Evolutionary conservation across 768 basidiomycete genomes (phyloP).

Genomic region (Brasilioporus rufonigricans): DNA sequence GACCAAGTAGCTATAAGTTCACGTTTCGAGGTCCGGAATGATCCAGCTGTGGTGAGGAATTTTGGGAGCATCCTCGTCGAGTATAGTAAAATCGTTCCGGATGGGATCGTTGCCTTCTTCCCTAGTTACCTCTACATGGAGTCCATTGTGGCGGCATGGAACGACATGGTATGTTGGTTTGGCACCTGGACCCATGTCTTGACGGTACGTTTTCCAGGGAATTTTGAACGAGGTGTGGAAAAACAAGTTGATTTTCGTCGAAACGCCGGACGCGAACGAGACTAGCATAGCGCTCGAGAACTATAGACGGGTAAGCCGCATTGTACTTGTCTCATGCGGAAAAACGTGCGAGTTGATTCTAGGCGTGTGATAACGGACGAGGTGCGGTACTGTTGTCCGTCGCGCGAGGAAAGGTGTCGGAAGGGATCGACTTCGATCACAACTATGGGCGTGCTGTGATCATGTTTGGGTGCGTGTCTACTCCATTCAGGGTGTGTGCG

Average conservation of each 20-base stretch:
- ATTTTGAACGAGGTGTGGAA: slow-evolving; percentile 99
- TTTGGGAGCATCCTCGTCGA: slow-evolving; percentile 98
- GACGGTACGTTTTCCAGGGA: slow-evolving; percentile 52
- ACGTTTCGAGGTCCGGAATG: slow-evolving; percentile 97
- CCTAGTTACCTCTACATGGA: slow-evolving; percentile 99
- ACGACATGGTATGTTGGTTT: slow-evolving; percentile 84
- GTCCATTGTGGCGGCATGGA: slow-evolving; percentile 99
- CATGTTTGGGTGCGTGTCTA: slow-evolving; percentile 85
- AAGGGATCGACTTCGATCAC: slow-evolving; percentile 99
- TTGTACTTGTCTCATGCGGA: background rate
- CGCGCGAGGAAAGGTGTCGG: slow-evolving; percentile 97
- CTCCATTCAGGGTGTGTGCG: background rate
- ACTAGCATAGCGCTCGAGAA: slow-evolving; percentile 98
- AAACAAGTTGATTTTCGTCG: slow-evolving; percentile 97
- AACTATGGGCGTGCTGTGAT: slow-evolving; percentile 99
- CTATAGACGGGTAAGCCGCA: slow-evolving; percentile 75
- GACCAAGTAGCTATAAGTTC: slow-evolving; percentile 99
- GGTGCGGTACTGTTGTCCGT: slow-evolving; percentile 96
- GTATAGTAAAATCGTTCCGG: slow-evolving; percentile 96
- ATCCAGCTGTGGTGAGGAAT: slow-evolving; percentile 97
- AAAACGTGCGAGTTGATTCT: background rate
- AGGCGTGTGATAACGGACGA: slow-evolving; percentile 98
- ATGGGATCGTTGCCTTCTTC: slow-evolving; percentile 98
- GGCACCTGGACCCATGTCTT: background rate
- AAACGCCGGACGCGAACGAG: slow-evolving; percentile 98